Base-by-base conservation (phyloP, 495 filamentous ascomycete species). In the Pyronema omphalodes region DNA sequence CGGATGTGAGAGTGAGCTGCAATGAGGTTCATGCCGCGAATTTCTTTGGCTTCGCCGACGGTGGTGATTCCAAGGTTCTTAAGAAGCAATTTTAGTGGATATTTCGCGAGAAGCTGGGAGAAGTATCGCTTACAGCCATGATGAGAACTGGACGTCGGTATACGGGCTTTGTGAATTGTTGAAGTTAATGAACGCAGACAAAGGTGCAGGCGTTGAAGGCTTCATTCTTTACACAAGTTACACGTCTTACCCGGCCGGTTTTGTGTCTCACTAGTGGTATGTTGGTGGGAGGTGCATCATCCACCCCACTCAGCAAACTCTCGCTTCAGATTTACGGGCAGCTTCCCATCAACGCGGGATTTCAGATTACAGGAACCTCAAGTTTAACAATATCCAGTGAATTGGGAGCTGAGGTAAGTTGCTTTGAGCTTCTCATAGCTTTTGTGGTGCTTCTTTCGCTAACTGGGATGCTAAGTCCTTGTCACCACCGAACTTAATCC, bases 1-100 rank as follows among this genome's bases (percentile, higher is more conserved):
- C 84, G 91, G 72, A 98, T 98, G 70, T 98, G 91, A 14, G 91
- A 91, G 69, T 98, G 91, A 55, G 89, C 84, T 37, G 91, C 87
- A 19, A 89, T 98, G 62, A 93, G 80, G 70, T 91, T 88, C 68
- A 54, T 94, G 87, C 74, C 91, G 87, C 71, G 82, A 81, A 71
- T 86, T 88, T 40, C 35, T 73, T 93, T 93, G 62, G 94, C 86
- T 74, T 95, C 89, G 69, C 82, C 88, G 72, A 95, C 93, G 66
- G 87, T 84, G 53, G 94, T 88, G 86, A 93, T 93, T 67, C 52
- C 68, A 9, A 54, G 41, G 43, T 19, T 19, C 44, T 47, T 1
- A 19, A 47, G 44, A 47, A 9, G 44, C n/a, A 3, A 47, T n/a
- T 15, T 47, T 15, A 23, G 23, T 47, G 44, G 44, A 12, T 12